Base-by-base conservation (phyloP, 768 basidiomycete species). In the Suillus lakei region DNA sequence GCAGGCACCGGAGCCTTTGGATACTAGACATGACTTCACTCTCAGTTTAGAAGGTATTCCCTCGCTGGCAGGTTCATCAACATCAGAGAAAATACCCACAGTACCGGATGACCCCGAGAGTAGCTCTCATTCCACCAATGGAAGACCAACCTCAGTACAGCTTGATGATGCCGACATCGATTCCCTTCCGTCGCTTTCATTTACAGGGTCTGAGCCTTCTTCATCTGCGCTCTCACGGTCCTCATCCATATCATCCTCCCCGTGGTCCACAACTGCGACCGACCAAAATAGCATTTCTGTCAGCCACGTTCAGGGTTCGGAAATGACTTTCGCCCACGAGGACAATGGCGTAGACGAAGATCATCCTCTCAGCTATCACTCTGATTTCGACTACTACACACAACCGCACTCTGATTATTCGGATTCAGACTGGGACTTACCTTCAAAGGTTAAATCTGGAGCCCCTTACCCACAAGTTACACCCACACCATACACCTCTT, bases 171-270 rank as follows among this genome's bases (percentile, higher is more conserved):
- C 71, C 67, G 74, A 73, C 65, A 70, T 73, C 54, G 77, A 75
- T 55, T 74, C 79, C 10, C 70, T 79, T 63, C 79, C 76, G 39
- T 72, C 72, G 30, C 77, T 73, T 63, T 79, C 80, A 48, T 73
- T 67, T 51, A 73, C 75, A 46, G 64, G 72, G 62, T 76, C 73
- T 44, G 78, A 73, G 61, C 75, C 71, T 66, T 77, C 72, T 65
- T 78, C 73, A 12, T 73, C 74, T 70, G 74, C 80, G 5, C 75
- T 82, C 66, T 83, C 85, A 67, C 80, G 80, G 38, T 80, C 84
- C 13, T 71, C 80, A 6, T 85, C 85, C 6, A 67, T 71, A 56
- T 79, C 74, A 26, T 80, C 80, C 0, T 83, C 80, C 15, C 64
- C 73, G 43, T 75, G 67, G 39, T 69, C 63, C 21, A 70, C 69